These are phyloP conservation scores for Bipolaris oryzae DNA, from an alignment of 2,329 filamentous ascomycete species.

Conservation along the genomic window DNA sequence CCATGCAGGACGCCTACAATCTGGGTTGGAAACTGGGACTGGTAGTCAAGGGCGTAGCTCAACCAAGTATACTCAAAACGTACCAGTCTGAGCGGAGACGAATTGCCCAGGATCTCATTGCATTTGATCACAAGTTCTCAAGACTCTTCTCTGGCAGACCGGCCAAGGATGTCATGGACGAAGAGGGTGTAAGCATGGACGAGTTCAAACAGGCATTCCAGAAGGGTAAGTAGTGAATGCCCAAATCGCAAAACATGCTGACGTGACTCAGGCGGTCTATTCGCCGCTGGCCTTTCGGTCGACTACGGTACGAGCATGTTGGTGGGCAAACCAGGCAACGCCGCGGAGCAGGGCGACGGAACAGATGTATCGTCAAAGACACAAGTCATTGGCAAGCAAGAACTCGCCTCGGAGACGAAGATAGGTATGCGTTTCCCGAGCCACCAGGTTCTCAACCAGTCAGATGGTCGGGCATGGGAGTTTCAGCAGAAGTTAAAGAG, in stretches of 20 bases:
- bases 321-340: slow-evolving; percentile 58
- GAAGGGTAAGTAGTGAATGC: slow-evolving; percentile 41
- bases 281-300: slow-evolving; percentile 63
- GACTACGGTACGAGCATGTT: slow-evolving; percentile 64
- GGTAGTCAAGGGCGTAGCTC: slow-evolving; percentile 53
- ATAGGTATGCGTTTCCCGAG: slow-evolving; percentile 65
- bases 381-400: slow-evolving; percentile 45
- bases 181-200: slow-evolving; percentile 65
- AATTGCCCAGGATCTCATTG: slow-evolving; percentile 70
- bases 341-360: slow-evolving; percentile 55
- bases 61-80: slow-evolving; percentile 55
- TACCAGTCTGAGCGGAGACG: slow-evolving; percentile 61
- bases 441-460: slow-evolving; percentile 65
- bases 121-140: slow-evolving; percentile 57
- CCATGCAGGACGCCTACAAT: slow-evolving; percentile 70
- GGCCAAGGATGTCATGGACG: slow-evolving; percentile 65
- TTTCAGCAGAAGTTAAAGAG: slow-evolving; percentile 62
- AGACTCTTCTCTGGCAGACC: slow-evolving; percentile 56
- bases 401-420: slow-evolving; percentile 54
- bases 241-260: not conserved
- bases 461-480: slow-evolving; percentile 62
- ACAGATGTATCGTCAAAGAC: slow-evolving; percentile 48
- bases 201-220: slow-evolving; percentile 67
- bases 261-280: slow-evolving; percentile 56
- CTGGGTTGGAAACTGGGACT: slow-evolving; percentile 63